Base-by-base conservation (phyloP, 129 eudicot genomes). In the Flaveria trinervia region DNA sequence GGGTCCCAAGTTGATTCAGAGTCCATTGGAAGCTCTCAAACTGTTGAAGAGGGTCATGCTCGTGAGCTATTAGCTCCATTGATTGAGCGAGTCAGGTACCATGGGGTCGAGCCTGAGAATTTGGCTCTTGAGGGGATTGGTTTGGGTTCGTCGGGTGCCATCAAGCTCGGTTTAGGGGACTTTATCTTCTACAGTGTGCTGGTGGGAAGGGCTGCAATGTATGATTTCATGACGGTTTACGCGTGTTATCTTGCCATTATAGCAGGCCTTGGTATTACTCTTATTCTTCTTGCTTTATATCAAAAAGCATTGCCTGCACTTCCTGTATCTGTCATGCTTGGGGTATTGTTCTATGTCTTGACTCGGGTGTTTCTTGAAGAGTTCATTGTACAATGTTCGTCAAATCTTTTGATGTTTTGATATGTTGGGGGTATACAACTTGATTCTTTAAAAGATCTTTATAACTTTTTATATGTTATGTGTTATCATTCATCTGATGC, bases 161-260 rank as follows among this genome's bases (percentile, higher is more conserved):
- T 94, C 23, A 94, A 94, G 89, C 89, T 94, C 5, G 97, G 99
- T 28, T 78, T 94, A 59, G 99, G 99, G 62, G 99, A 94, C 79
- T 94, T 94, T 60, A 95, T 95, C 70, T 95, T 95, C 78, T 95
- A 95, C 84, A 95, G 99, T 57, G 97, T 95, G 44, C 86, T 95
- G 71, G 99, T 95, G 54, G 99, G 97, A 28, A 75, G 99, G 82
- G 99, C 99, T 50, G 99, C 99, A 20, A 95, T 95, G 99, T 95
- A 91, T 72, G 99, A 95, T 83, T 91, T 84, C 82, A 91, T 91
- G 97, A 91, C 99, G 0, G 99, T 95, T 66, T 95, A 95, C 61
- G 99, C 99, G 0, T 95, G 99, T 83, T 95, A 95, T 80, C 92
- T 95, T 74, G 99, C 96, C 26, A 89, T 95, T 45, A 75, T 95